phyloP scores from a whole-genome alignment of 2,329 filamentous ascomycete species.

The Arthrocladium fulminans region DNA sequence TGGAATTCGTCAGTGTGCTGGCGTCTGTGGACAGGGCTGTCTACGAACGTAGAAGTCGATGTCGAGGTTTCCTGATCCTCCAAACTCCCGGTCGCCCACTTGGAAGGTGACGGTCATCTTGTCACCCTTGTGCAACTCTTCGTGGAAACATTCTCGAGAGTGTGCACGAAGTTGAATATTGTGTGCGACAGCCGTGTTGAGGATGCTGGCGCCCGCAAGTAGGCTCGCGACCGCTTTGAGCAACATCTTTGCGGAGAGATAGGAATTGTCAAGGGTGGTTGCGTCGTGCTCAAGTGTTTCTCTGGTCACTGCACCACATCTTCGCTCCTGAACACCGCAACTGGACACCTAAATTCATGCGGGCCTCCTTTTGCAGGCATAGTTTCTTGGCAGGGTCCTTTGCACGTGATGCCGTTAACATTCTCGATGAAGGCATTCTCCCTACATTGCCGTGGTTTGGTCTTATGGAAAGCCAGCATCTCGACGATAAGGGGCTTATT shows the following conservation, averaged over 20 bases:
- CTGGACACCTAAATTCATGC: background rate
- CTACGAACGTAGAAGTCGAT: constrained; percentile 90
- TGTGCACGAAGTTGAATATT: constrained; percentile 93
- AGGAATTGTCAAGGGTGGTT: background rate
- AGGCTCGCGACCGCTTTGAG: constrained; percentile 25
- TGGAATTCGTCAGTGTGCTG: constrained; percentile 26
- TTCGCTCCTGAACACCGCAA: background rate
- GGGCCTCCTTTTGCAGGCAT: no score
- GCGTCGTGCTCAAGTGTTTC: background rate
- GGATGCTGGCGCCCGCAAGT: constrained; percentile 46
- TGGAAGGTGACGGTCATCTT: constrained; percentile 98
- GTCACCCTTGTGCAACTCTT: constrained; percentile 83
- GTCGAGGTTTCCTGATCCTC: constrained; percentile 85
- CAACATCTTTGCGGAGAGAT: background rate
- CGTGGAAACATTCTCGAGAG: constrained; percentile 95
- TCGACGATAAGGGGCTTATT: no score
- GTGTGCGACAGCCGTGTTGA: constrained; percentile 65
- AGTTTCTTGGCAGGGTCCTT: no score
- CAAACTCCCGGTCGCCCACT: constrained; percentile 93
- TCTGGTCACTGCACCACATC: background rate
- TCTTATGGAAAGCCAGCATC: no score
- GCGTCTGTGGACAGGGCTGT: constrained; percentile 1
- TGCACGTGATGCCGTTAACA: no score
- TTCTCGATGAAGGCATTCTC: no score
- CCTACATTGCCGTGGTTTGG: no score